A percentile compares a stretch with the other conserved stretches of the same genome.
phyloP scores from a whole-genome alignment of 2,329 filamentous ascomycete species.

The Diaporthe sp. region DNA sequence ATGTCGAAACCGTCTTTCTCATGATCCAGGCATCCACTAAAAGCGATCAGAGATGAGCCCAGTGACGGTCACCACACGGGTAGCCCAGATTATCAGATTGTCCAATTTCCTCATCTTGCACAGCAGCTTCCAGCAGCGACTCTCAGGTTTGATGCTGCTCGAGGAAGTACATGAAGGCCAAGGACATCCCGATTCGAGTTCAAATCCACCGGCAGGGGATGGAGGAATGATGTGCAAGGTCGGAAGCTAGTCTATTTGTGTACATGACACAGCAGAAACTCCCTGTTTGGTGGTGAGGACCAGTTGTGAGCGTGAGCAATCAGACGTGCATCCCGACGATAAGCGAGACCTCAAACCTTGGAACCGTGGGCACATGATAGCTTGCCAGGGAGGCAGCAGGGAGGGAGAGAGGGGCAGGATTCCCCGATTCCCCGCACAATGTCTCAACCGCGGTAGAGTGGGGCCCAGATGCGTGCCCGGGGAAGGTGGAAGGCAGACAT shows the following conservation, averaged over 20 bases:
- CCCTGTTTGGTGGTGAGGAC: neutral
- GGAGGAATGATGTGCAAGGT: neutral
- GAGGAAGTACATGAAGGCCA: neutral
- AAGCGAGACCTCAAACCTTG: conserved; percentile 18
- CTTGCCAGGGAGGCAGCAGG: neutral
- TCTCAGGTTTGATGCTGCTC: neutral
- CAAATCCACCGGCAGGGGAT: neutral
- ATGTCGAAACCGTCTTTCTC: no score
- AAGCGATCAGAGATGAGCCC: no score
- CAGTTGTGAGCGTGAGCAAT: neutral
- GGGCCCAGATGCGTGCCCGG: neutral
- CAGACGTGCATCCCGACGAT: conserved; percentile 35
- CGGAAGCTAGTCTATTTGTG: neutral
- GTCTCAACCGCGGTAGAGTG: neutral
- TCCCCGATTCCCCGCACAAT: neutral
- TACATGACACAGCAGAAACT: neutral
- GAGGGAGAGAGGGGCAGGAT: neutral
- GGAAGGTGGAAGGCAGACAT: neutral
- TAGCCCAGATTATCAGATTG: no score
- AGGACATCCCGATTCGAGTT: neutral
- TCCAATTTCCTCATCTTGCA: neutral
- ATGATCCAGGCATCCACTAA: no score
- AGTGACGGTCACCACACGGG: no score
- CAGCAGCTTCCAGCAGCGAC: no score
- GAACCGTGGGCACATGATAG: neutral